Evolutionary conservation across 805 yeast species (phyloP), one percentile per base, ranked within the genome.

Genomic region (Yarrowia sp.): DNA sequence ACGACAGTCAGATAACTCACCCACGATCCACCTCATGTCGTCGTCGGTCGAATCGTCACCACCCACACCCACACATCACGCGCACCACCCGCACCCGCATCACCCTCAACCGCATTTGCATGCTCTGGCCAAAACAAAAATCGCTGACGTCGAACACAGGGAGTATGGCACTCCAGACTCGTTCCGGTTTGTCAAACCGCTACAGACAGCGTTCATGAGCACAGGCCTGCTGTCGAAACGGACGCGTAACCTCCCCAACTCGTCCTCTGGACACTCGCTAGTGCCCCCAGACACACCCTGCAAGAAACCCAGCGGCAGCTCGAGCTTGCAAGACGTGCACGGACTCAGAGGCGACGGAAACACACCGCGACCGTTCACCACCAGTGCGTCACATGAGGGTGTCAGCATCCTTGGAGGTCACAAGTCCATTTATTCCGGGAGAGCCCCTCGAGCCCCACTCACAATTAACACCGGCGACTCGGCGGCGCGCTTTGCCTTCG

Each of bases 181-280:
- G 16, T 89, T 87, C 74, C 83, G 85, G 68, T 83, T 85, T 54
- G 95, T 89, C 22, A 89, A 88, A 72, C 97, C 97, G 2, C 79
- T 90, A 41, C 96, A 90, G 73, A 87, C 92, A 0, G 96, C 95
- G 16, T 90, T 90, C 74, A 81, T 84, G 73, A 83, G 92, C 2
- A 78, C 89, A 0, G 97, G 97, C 0, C 76, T 90, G 36, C 75
- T 86, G 66, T 84, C 88, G 40, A 86, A 86, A 73, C 79, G 88
- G 75, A 78, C 85, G 49, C 75, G 74, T 75, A 77, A 78, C 73
- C 70, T 74, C 72, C 67, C 66, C 17, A 32, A 61, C 48, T 38
- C 52, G 22, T 51, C 61, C 49, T 58, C 67, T 46, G 51, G 73
- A 68, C 51, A 66, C 22, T 35, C 75, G 9, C 73, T 78, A 36